Conservation (phyloP, 441 rosid genomes). For the Populus hybrid region DNA sequence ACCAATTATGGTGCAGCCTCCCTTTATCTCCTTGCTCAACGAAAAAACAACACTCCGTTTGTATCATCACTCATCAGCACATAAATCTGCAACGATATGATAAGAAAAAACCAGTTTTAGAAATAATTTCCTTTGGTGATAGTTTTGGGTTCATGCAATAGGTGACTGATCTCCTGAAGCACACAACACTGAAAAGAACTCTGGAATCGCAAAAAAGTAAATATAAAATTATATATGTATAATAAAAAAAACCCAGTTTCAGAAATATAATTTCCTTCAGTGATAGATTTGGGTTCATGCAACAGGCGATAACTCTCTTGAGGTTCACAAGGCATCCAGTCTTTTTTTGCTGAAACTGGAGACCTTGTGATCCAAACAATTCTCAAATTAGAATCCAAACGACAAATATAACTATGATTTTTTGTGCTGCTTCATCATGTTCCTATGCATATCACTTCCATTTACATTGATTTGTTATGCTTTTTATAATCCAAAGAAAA, state of each 20-base stretch:
- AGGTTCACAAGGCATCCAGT: neutral
- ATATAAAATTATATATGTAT: too few species aligned
- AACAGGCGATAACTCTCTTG: neutral
- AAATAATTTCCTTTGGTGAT: neutral
- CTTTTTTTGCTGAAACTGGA: neutral
- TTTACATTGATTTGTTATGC: neutral
- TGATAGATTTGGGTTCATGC: neutral
- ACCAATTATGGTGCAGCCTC: conserved; percentile 7
- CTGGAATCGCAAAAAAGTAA: too few species aligned
- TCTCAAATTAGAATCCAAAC: neutral
- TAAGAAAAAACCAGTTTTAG: neutral
- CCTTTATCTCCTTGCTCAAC: conserved; percentile 7
- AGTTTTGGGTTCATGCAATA: neutral
- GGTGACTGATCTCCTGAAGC: neutral
- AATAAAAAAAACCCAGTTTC: neutral
- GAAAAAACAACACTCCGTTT: conserved; percentile 5
- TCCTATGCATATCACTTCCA: neutral
- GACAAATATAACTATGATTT: neutral
- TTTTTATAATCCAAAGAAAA: neutral
- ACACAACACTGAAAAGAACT: too few species aligned
- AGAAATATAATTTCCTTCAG: neutral
- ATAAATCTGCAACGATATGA: conserved; percentile 16
- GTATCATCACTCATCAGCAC: neutral
- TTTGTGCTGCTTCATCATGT: neutral
- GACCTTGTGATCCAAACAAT: neutral